Percentiles rank a stretch among this genome's conserved stretches.
Evolutionary conservation across 2,329 filamentous ascomycete genomes (phyloP).

Genomic region (Dactylellina cionopaga): DNA sequence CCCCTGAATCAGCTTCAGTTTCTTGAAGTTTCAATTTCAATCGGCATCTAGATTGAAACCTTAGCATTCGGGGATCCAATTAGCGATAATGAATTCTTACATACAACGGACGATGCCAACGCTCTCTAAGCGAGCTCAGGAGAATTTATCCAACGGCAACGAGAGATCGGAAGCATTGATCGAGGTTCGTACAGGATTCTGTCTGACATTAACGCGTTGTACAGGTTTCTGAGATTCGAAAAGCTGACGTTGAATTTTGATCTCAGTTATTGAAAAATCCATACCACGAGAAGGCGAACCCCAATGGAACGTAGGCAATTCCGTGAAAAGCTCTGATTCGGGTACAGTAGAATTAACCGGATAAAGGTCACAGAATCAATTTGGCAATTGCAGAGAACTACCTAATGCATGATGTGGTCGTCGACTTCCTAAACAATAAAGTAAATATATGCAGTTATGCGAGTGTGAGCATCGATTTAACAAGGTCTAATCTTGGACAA

Average conservation of each 20-base stretch:
- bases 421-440: constrained; percentile 49
- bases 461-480: no score
- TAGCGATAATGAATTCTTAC: neutral
- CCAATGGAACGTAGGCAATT: constrained; percentile 44
- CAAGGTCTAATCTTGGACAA: neutral
- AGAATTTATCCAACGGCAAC: constrained; percentile 10
- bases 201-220: neutral
- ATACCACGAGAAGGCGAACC: constrained; percentile 51
- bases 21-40: no score
- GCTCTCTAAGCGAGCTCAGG: neutral
- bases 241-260: neutral
- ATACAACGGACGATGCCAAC: neutral
- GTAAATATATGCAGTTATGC: constrained; percentile 5
- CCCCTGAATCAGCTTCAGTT: no score
- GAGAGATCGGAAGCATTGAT: constrained; percentile 21
- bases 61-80: no score
- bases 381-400: constrained; percentile 52
- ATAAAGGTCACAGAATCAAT: constrained; percentile 38
- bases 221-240: neutral
- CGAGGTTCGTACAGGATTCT: constrained; percentile 5
- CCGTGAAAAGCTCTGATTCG: neutral
- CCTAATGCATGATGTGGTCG: constrained; percentile 27
- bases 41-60: no score
- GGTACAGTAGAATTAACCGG: no score
- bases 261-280: constrained; percentile 33